Percentiles rank a stretch among this genome's conserved stretches.
Conservation (phyloP, 1,284 basidiomycete genomes). For the Peniophora sp. region DNA sequence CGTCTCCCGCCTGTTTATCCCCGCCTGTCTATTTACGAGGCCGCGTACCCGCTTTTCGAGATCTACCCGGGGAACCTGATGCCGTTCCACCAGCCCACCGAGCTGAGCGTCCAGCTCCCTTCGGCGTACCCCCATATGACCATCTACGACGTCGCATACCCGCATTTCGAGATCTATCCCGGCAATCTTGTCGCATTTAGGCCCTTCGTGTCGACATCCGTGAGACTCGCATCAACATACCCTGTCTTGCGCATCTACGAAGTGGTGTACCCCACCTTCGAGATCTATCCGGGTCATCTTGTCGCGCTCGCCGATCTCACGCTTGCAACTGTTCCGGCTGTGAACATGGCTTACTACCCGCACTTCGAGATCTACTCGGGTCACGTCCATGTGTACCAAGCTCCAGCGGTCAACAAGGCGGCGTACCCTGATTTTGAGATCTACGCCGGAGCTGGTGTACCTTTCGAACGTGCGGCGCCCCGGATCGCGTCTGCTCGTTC, state of each 20-base stretch:
- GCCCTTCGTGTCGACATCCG: neutral
- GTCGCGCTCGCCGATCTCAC: neutral
- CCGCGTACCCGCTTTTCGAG: neutral
- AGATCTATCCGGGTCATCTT: neutral
- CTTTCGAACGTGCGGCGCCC: neutral
- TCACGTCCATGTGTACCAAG: conserved; percentile 1
- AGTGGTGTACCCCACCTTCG: conserved; percentile 6
- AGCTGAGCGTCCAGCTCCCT: neutral
- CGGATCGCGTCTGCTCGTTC: no score
- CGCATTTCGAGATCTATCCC: conserved; percentile 22
- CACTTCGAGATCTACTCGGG: conserved; percentile 20
- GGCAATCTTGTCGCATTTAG: neutral
- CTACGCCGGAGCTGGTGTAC: conserved; percentile 7
- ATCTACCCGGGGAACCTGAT: neutral
- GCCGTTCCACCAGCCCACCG: neutral
- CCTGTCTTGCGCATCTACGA: conserved; percentile 27
- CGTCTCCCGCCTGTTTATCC: neutral
- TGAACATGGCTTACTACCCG: conserved; percentile 19
- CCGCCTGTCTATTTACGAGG: neutral
- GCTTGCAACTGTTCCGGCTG: no score
- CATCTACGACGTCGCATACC: conserved; percentile 13
- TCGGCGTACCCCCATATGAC: neutral
- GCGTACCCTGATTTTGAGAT: conserved; percentile 12
- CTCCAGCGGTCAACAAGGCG: conserved; percentile 1
- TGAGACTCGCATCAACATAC: conserved; percentile 11